Conservation (phyloP, 768 basidiomycete species). For the Mycena galericulata region DNA sequence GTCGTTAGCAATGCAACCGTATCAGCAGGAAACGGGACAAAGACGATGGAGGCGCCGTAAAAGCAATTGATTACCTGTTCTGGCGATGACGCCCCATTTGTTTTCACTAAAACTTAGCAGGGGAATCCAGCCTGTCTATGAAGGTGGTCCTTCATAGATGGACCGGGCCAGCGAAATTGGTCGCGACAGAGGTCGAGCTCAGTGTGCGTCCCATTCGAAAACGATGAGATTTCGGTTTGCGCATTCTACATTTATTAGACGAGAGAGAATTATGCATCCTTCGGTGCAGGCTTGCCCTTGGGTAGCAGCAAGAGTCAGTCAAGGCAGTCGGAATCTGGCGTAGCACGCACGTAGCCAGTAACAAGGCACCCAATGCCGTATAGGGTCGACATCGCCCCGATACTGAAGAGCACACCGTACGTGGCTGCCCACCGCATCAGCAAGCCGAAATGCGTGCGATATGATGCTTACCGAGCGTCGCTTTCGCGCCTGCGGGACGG, state of each 20-base stretch:
- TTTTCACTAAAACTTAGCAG: too few relatives aligned
- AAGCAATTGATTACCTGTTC: too few relatives aligned
- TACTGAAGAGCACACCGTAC: conserved; percentile 30
- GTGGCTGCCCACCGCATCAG: conserved; percentile 5
- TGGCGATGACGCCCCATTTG: too few relatives aligned
- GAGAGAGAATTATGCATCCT: conserved; percentile 25
- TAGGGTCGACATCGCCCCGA: conserved; percentile 32
- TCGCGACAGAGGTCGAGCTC: too few relatives aligned
- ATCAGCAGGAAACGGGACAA: too few relatives aligned
- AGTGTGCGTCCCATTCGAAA: too few relatives aligned
- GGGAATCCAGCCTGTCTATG: too few relatives aligned
- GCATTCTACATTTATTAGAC: conserved; percentile 22
- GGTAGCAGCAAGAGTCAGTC: too few relatives aligned
- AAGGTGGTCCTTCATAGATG: too few relatives aligned
- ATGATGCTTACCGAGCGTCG: conserved; percentile 24
- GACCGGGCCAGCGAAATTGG: too few relatives aligned
- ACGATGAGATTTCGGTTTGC: conserved; percentile 6
- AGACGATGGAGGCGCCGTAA: too few relatives aligned
- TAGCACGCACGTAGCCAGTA: conserved; percentile 35
- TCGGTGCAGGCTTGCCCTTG: conserved; percentile 28
- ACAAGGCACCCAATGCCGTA: conserved; percentile 37
- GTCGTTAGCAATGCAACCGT: too few relatives aligned
- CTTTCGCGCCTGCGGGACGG: conserved; percentile 35
- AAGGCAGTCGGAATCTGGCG: background rate
- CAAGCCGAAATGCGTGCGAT: background rate